These are phyloP conservation scores for Exophiala calicioides DNA, from an alignment of 2,329 filamentous ascomycete species.

Conservation along the genomic window DNA sequence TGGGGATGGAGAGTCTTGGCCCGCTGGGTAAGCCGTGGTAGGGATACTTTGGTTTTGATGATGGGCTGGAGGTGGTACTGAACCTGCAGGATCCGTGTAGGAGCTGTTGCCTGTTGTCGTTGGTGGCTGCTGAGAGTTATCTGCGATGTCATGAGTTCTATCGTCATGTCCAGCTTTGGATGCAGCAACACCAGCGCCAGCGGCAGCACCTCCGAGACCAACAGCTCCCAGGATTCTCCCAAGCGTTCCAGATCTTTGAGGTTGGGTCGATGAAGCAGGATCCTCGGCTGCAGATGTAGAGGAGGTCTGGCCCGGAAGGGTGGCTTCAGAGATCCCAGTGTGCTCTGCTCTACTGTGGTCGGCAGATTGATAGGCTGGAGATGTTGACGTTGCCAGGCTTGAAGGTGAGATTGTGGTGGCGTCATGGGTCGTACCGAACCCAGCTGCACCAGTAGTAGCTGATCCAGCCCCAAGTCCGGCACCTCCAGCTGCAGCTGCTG, in stretches of 20 bases:
- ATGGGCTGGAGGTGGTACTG: conserved; percentile 19
- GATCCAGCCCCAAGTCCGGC: neutral
- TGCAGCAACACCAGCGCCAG: conserved; percentile 11
- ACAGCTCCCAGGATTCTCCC: conserved; percentile 28
- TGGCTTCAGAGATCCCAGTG: conserved; percentile 3
- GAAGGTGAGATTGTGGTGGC: conserved; percentile 12
- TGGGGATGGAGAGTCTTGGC: conserved; percentile 22
- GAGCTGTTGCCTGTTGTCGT: conserved; percentile 25
- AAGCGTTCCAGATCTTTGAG: conserved; percentile 14
- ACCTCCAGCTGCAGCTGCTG: neutral
- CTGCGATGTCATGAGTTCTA: conserved; percentile 3
- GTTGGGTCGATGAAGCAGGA: conserved; percentile 2
- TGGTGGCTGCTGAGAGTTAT: conserved; percentile 18
- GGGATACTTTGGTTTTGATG: conserved; percentile 29
- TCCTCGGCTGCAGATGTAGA: conserved; percentile 1
- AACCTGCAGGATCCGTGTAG: conserved; percentile 22
- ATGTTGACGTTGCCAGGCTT: conserved; percentile 8
- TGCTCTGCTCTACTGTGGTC: conserved; percentile 10
- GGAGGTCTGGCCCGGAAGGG: conserved; percentile 6
- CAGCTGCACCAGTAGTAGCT: neutral
- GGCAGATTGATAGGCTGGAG: conserved; percentile 12
- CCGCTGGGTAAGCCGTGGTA: conserved; percentile 30
- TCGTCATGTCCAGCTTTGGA: conserved; percentile 7
- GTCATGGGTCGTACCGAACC: conserved; percentile 1
- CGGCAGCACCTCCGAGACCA: conserved; percentile 25